These are phyloP conservation scores for Ascobolus immersus DNA, from an alignment of 495 filamentous ascomycete species.

Conservation along the genomic window DNA sequence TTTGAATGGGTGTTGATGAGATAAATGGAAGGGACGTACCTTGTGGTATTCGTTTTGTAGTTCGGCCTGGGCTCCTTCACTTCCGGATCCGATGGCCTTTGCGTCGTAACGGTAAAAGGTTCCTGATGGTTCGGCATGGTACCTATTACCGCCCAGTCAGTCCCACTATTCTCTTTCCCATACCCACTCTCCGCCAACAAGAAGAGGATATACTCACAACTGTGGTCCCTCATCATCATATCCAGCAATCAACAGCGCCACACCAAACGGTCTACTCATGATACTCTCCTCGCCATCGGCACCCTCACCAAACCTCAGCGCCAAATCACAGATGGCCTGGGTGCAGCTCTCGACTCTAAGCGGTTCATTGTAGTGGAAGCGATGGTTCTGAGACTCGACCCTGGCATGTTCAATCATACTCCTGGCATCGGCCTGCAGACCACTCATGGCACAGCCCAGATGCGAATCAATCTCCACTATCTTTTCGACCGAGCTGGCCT, in stretches of 20 bases:
- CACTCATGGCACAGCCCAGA: conserved; percentile 96
- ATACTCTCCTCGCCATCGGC: conserved; percentile 96
- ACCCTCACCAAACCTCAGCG: conserved; percentile 85
- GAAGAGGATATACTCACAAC: conserved; percentile 29
- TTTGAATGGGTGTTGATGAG: not conserved
- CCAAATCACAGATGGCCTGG: conserved; percentile 93
- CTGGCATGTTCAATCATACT: conserved; percentile 94
- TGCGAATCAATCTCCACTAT: conserved; percentile 97
- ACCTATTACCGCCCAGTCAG: conserved; percentile 24
- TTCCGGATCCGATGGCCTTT: conserved; percentile 91
- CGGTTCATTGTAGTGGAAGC: conserved; percentile 87
- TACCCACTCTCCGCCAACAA: not conserved
- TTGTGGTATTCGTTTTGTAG: conserved; percentile 97
- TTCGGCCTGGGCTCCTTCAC: conserved; percentile 89
- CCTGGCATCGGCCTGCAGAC: conserved; percentile 85
- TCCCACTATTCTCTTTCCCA: not conserved
- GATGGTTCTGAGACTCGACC: conserved; percentile 87
- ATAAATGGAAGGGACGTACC: conserved; percentile 14
- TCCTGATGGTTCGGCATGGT: conserved; percentile 89
- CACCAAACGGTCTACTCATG: conserved; percentile 90
- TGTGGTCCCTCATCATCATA: conserved; percentile 93
- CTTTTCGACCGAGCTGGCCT: conserved; percentile 93
- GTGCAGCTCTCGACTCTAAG: conserved; percentile 92
- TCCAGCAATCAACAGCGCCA: conserved; percentile 85
- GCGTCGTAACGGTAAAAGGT: conserved; percentile 98